Conservation (phyloP, 2,329 filamentous ascomycete species). For the Pseudogymnoascus verrucosus region DNA sequence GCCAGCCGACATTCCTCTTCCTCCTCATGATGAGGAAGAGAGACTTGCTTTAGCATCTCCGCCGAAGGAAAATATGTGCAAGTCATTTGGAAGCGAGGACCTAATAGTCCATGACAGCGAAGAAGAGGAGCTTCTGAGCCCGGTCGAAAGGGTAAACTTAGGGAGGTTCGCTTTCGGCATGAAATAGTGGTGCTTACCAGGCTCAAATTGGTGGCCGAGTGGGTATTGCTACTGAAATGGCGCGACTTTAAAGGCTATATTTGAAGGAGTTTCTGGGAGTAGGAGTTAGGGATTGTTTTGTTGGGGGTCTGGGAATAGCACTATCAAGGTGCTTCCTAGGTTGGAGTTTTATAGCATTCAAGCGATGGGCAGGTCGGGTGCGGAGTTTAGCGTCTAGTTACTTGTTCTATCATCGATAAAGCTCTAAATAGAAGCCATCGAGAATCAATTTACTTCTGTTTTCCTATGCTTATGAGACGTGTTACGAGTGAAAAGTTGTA, state of each 20-base stretch:
- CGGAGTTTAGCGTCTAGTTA: neutral
- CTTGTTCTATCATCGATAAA: neutral
- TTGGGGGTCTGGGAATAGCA: neutral
- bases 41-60: conserved; percentile 17
- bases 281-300: neutral
- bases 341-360: conserved; percentile 1
- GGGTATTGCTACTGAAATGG: neutral
- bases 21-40: conserved; percentile 16
- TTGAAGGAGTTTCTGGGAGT: neutral
- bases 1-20: conserved; percentile 31
- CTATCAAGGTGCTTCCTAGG: neutral
- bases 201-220: no score
- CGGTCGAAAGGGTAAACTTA: conserved; percentile 7
- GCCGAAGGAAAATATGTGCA: conserved; percentile 12
- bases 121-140: conserved; percentile 25
- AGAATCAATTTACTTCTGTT: neutral
- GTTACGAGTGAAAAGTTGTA: neutral
- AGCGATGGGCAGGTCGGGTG: neutral
- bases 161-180: neutral
- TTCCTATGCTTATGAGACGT: neutral
- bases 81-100: conserved; percentile 40
- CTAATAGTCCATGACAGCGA: conserved; percentile 43
- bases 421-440: neutral
- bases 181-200: neutral
- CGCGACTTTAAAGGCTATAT: neutral